Base-by-base conservation (phyloP, 768 basidiomycete genomes). In the Brasilioporus rufonigricans region DNA sequence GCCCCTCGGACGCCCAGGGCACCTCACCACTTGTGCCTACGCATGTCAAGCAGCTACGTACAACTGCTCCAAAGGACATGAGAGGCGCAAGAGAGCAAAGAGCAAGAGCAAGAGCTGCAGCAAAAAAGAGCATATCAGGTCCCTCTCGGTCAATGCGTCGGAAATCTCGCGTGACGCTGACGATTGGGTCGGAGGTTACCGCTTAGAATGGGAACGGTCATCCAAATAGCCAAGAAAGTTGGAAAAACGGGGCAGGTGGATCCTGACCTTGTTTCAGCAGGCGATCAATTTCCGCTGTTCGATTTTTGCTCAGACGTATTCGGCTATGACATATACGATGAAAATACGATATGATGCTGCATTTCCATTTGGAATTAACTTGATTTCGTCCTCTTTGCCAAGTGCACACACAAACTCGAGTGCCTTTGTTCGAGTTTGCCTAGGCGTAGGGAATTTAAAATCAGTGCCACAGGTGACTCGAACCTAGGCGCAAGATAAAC, bases 21-120 rank as follows among this genome's bases (percentile, higher is more conserved):
- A 19, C n/a, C 50, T 47, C 52, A 43, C 51, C 69, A 18, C 73
- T 86, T 24, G 71, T 88, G 39, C 84, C 87, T 3, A 91, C 91
- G 0, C 87, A 91, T 64, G 77, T 93, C 60, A 95, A 93, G 64
- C 90, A 92, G 59, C 66, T 93, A 21, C 79, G 80, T 18, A 94
- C 93, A 3, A 83, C 85, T 27, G 82, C 85, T 4, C 92, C 92
- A 2, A 85, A 81, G 62, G 88, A 93, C 62, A 88, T 91, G 80
- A 88, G 80, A 64, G 77, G 73, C 31, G 83, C 84, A 31, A 91
- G 87, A 64, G 78, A 82, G 52, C 65, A 73, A 48, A 78, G 90
- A 53, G 65, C 69, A 35, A 73, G 74, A 62, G 83, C 77, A 19
- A 82, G 76, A 56, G 69, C 71, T 13, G 76, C 72, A 33, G 81